Base-by-base conservation (phyloP, 1,284 basidiomycete species). In the Ustilago lituana region DNA sequence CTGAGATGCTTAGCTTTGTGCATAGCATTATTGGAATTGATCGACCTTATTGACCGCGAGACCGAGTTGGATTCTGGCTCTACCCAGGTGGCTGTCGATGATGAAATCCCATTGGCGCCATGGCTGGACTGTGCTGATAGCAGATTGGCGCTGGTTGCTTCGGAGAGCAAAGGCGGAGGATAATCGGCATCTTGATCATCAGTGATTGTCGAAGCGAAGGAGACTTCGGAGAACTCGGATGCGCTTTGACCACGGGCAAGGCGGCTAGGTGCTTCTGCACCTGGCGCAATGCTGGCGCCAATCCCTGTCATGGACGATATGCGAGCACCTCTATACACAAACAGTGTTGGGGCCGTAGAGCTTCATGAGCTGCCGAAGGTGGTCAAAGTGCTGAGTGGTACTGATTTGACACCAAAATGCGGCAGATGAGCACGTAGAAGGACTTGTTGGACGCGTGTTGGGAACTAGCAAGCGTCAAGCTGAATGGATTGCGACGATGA, bases 201-300 rank as follows among this genome's bases (percentile, higher is more conserved):
- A 15, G 61, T 47, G 0, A 52, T 5, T 1, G 32, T 50, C 10
- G 62, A 61, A 12, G 40, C 22, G 24, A 58, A 55, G 0, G 58
- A 61, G 35, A 56, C 22, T 5, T 65, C 62, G n/a, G 54, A 61
- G 15, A 37, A 41, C 17, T 51, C 60, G n/a, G 66, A 56, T 5
- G 40, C 29, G 31, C 48, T 32, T 11, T 36, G 23, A 17, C 43
- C 59, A 17, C 44, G 33, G 9, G 47, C 43, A 15, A 22, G 26
- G 23, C 29, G 20, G n/a, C 17, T 20, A 4, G 19, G 23, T 17
- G 41, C 46, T 7, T 39, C 41, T 37, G 35, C 41, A 20, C 19
- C 38, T 20, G 37, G 19, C 4, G 46, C 51, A 39, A 26, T 15
- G 32, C 36, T 29, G 9, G 40, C n/a, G 22, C 44, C 41, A 51